phyloP scores from a whole-genome alignment of 2,329 filamentous ascomycete species.

The Sclerotiophoma versabilis region DNA sequence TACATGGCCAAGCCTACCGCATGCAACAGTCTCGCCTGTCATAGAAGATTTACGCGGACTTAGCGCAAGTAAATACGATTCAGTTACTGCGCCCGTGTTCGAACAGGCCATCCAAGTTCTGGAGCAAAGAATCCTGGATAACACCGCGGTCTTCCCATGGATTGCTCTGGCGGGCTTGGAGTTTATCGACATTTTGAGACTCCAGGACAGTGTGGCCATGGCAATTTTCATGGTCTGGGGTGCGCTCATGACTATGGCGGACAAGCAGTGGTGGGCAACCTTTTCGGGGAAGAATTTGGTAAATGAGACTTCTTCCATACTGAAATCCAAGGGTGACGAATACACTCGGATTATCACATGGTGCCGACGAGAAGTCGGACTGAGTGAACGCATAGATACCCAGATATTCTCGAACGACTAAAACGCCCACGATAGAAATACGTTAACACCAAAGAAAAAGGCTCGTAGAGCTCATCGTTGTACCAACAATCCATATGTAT shows the following conservation, averaged over 20 bases:
- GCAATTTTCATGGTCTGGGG: slow-evolving; percentile 26
- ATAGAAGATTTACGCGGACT: slow-evolving; percentile 10
- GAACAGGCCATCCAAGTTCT: slow-evolving; percentile 17
- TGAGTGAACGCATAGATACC: slow-evolving; percentile 1
- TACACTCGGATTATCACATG: slow-evolving; percentile 5
- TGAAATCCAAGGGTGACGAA: slow-evolving; percentile 8
- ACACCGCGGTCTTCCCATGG: slow-evolving; percentile 9
- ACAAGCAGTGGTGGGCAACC: slow-evolving; percentile 22
- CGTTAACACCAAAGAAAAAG: too few species aligned
- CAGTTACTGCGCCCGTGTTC: neutral
- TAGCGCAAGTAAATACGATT: neutral
- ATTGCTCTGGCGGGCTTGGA: slow-evolving; percentile 8
- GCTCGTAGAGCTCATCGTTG: too few species aligned
- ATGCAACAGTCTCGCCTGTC: slow-evolving; percentile 4
- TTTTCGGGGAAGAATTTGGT: slow-evolving; percentile 22
- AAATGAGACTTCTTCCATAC: slow-evolving; percentile 15
- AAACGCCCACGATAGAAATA: too few species aligned
- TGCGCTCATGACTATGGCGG: slow-evolving; percentile 18
- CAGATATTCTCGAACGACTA: too few species aligned
- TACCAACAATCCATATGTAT: too few species aligned
- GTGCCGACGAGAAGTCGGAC: slow-evolving; percentile 20
- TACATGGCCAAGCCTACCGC: slow-evolving; percentile 9
- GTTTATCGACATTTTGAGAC: slow-evolving; percentile 17
- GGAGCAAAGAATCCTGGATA: slow-evolving; percentile 1
- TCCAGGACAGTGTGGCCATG: slow-evolving; percentile 16